Evolutionary conservation across 345 rosid genomes (phyloP).

Genomic region (Euphorbia tirucalli): DNA sequence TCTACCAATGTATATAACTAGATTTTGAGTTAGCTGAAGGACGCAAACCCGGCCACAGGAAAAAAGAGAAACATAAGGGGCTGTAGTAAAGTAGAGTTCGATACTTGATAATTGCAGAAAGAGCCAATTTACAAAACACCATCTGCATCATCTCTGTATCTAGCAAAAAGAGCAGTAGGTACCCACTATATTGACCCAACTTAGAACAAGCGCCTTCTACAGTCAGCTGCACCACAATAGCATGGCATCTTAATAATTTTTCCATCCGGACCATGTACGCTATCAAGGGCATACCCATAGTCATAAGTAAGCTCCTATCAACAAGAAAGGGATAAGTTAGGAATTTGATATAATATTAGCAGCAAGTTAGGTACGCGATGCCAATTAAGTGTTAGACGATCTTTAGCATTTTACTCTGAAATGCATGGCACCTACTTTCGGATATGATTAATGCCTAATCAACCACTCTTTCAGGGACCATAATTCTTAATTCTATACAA

Average conservation of each 20-base stretch:
- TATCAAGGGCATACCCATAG: conserved; percentile 80
- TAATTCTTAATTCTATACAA: too few species aligned
- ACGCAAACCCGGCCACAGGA: neutral
- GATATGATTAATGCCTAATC: too few species aligned
- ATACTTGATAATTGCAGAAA: too few species aligned
- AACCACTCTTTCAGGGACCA: too few species aligned
- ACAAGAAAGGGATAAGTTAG: neutral
- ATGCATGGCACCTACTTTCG: too few species aligned
- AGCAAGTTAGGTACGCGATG: too few species aligned
- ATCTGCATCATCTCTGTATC: too few species aligned
- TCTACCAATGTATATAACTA: neutral
- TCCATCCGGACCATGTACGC: conserved; percentile 72
- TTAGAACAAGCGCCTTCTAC: conserved; percentile 73
- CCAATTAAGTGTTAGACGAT: too few species aligned
- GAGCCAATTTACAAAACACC: too few species aligned
- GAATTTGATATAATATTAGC: neutral
- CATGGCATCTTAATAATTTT: conserved; percentile 63
- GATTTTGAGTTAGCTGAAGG: neutral
- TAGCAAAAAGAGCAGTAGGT: conserved; percentile 5
- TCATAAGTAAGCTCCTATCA: conserved; percentile 84
- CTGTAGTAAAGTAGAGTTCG: neutral
- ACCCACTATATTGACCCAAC: neutral
- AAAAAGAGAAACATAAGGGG: neutral
- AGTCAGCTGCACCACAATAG: conserved; percentile 70
- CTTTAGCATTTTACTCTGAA: too few species aligned